Conservation (phyloP, 1,284 basidiomycete genomes). For the Exobasidium cylindrosporum region DNA sequence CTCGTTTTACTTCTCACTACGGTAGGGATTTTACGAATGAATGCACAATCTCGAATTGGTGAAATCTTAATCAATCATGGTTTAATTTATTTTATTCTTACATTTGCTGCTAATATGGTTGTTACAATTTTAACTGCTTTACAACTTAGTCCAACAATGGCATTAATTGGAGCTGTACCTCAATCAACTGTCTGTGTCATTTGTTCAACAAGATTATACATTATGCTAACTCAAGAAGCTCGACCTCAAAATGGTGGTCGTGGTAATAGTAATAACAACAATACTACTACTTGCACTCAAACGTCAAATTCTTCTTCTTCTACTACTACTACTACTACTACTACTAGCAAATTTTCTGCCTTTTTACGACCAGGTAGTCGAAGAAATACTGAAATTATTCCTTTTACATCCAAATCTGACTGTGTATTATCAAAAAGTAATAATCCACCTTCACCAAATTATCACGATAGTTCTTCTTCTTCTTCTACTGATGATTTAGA, state of each 20-base stretch:
- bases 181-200: conserved; percentile 30
- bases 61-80: conserved; percentile 34
- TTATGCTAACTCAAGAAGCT: conserved; percentile 30
- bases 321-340: too few species aligned
- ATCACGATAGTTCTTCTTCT: too few species aligned
- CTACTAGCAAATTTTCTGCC: too few species aligned
- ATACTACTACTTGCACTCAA: too few species aligned
- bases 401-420: too few species aligned
- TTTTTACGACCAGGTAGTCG: background rate
- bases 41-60: conserved; percentile 31
- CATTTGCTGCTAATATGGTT: conserved; percentile 30
- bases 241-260: conserved; percentile 17
- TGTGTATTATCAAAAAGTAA: too few species aligned
- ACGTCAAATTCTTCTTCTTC: too few species aligned
- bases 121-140: conserved; percentile 30
- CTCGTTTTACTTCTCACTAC: conserved; percentile 30
- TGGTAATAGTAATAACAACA: too few species aligned
- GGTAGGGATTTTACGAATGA: conserved; percentile 34
- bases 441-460: too few species aligned
- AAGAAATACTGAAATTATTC: background rate
- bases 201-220: conserved; percentile 35
- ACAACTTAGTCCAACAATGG: conserved; percentile 38
- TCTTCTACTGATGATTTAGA: too few species aligned
- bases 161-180: conserved; percentile 33
- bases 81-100: conserved; percentile 35